Evolutionary conservation across 208 protist species (phyloP).

Genomic region (Leishmania aethiopica): DNA sequence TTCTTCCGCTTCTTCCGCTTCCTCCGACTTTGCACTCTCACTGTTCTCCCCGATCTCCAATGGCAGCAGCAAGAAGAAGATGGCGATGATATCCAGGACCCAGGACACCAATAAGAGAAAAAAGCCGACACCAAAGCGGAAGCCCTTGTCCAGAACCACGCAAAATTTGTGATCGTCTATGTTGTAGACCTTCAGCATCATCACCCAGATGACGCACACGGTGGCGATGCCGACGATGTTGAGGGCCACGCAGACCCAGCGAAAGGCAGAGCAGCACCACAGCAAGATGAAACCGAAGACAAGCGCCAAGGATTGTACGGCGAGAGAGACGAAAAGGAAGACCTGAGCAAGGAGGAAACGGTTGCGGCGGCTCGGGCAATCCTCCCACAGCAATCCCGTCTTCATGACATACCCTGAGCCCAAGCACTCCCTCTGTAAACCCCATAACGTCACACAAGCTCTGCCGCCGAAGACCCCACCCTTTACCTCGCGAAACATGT

Average conservation of each 20-base stretch:
- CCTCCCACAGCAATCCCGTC: conserved; percentile 18
- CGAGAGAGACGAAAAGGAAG: conserved; percentile 39
- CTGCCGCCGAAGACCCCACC: conserved; percentile 16
- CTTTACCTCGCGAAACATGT: conserved; percentile 36
- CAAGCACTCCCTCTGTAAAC: conserved; percentile 38
- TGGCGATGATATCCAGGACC: conserved; percentile 40
- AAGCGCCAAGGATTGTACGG: conserved; percentile 8
- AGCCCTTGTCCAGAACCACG: conserved; percentile 10
- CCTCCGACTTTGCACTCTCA: too few species aligned
- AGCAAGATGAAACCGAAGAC: conserved; percentile 30
- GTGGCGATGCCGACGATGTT: conserved; percentile 32
- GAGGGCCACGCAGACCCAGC: conserved; percentile 35
- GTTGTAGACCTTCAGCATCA: conserved; percentile 16
- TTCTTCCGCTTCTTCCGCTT: too few species aligned
- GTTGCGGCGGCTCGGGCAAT: conserved; percentile 27
- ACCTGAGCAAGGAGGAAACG: conserved; percentile 49
- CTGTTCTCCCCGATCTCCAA: too few species aligned
- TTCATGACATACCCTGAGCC: conserved; percentile 17
- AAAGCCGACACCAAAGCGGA: conserved; percentile 46
- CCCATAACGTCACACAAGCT: conserved; percentile 59
- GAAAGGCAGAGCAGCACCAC: conserved; percentile 51
- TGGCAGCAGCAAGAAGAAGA: conserved; percentile 40
- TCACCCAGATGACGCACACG: conserved; percentile 31
- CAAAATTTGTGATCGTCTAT: background rate
- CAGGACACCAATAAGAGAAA: conserved; percentile 42